These are phyloP conservation scores for Aspergillus sp. DNA, from an alignment of 2,329 filamentous ascomycete genomes.

Conservation along the genomic window DNA sequence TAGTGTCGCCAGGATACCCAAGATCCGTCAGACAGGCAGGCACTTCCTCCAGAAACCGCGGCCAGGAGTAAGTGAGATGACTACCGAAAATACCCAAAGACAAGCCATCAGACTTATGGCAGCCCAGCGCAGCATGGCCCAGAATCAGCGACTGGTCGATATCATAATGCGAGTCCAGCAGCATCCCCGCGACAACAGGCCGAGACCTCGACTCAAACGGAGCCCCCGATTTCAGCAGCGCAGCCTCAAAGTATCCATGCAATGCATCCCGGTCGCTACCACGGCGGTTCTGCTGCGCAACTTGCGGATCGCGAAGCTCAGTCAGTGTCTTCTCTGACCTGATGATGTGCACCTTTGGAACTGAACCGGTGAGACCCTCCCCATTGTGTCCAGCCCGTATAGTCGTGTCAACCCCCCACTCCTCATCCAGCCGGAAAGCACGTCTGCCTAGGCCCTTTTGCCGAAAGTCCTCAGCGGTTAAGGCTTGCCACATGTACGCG, in stretches of 20 bases:
- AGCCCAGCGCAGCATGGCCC: not conserved
- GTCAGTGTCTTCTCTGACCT: not conserved
- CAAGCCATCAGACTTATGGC: not conserved
- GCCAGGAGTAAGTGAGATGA: not conserved
- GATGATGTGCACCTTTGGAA: not conserved
- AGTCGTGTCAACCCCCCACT: not conserved
- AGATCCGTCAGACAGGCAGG: not conserved
- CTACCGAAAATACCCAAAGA: not conserved
- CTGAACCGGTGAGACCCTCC: not conserved
- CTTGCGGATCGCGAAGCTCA: not conserved
- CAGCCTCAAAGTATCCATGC: not conserved
- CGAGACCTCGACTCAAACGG: not conserved
- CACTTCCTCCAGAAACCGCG: not conserved
- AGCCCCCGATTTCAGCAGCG: not conserved
- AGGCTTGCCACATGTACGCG: not conserved
- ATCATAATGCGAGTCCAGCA: not conserved
- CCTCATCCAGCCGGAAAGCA: not conserved
- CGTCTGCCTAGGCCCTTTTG: not conserved
- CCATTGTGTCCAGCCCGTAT: not conserved
- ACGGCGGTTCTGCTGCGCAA: constrained; percentile 1
- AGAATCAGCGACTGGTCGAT: not conserved
- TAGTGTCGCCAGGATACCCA: not conserved
- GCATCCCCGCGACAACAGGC: not conserved
- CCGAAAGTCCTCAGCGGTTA: not conserved
- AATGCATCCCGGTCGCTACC: not conserved